Conservation (phyloP, 1,284 basidiomycete genomes). For the Ustilago esculenta region DNA sequence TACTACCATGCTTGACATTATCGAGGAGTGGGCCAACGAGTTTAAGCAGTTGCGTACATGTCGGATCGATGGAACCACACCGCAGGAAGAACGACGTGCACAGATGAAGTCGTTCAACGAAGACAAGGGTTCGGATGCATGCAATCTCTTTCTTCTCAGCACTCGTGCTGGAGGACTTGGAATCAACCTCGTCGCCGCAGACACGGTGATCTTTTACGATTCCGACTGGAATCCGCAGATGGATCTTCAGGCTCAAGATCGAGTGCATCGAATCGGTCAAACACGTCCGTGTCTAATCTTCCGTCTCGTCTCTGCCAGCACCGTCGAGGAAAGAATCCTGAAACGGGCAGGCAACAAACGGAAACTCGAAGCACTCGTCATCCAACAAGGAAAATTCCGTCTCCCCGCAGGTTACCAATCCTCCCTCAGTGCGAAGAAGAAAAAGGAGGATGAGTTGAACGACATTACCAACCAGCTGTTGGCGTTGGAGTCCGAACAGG, state of each 20-base stretch:
- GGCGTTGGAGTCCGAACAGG: constrained; percentile 84
- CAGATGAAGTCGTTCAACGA: constrained; percentile 88
- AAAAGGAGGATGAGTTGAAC: constrained; percentile 34
- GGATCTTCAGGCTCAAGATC: constrained; percentile 94
- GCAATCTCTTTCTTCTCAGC: constrained; percentile 85
- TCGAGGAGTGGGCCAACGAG: constrained; percentile 71
- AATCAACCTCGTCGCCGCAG: constrained; percentile 90
- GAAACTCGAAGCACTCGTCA: constrained; percentile 90
- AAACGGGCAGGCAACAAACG: constrained; percentile 86
- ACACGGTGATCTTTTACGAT: constrained; percentile 76
- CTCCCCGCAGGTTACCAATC: constrained; percentile 25
- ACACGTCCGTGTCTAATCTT: constrained; percentile 76
- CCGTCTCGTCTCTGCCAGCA: constrained; percentile 78
- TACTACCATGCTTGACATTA: constrained; percentile 93
- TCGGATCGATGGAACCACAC: constrained; percentile 87
- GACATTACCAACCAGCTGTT: constrained; percentile 80
- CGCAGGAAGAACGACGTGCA: constrained; percentile 79
- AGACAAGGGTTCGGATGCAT: constrained; percentile 74
- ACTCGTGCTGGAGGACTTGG: constrained; percentile 87
- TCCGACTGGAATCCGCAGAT: constrained; percentile 93
- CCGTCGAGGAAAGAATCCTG: constrained; percentile 90
- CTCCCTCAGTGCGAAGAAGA: constrained; percentile 45
- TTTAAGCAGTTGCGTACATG: constrained; percentile 83
- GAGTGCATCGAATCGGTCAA: constrained; percentile 94
- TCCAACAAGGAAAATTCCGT: constrained; percentile 78